Base-by-base conservation (phyloP, 768 basidiomycete species). In the Lactifluus pinguis region DNA sequence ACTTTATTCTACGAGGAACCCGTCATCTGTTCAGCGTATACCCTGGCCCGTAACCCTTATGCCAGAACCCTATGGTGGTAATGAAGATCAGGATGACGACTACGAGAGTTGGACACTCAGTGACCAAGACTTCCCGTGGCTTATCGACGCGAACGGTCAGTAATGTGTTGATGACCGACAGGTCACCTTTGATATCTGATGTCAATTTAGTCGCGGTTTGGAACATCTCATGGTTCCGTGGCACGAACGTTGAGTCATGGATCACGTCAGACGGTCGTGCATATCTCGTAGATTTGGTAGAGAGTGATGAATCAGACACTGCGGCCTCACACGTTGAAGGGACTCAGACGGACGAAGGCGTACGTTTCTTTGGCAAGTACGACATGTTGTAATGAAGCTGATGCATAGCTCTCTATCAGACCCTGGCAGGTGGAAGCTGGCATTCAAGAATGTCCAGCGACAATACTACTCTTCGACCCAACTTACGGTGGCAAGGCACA, bases 211-310 rank as follows among this genome's bases (percentile, higher is more conserved):
- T 89, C 9, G 76, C 77, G n/a, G 78, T 92, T n/a, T 71, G 72
- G 10, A 76, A 83, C 56, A 84, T 93, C n/a, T 68, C 78, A 29
- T 75, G 83, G 67, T 82, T 83, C 44, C 78, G 81, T 57, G 68
- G 74, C 4, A 80, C 82, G 25, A 82, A 82, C 25, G 80, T 83
- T 13, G 91, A 92, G 72, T 83, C 83, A 0, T 93, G 91, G 91
- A 80, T 90, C 50, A 89, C 90, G 2, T 89, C 88, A 6, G 91
- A 93, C 63, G 91, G 91, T 42, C 75, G 89, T 67, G 88, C 80
- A 10, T 93, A 93, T 69, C 81, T 91, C 63, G 89, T 89, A 7
- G 82, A 82, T 59, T 74, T 91, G 25, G 75, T 76, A 52, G 83
- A 83, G 62, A 73, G 68, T 54, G 65, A 53, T 68, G 49, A 73